Conservation (phyloP, 2,329 filamentous ascomycete genomes). For the Nigrograna mackinnonii region DNA sequence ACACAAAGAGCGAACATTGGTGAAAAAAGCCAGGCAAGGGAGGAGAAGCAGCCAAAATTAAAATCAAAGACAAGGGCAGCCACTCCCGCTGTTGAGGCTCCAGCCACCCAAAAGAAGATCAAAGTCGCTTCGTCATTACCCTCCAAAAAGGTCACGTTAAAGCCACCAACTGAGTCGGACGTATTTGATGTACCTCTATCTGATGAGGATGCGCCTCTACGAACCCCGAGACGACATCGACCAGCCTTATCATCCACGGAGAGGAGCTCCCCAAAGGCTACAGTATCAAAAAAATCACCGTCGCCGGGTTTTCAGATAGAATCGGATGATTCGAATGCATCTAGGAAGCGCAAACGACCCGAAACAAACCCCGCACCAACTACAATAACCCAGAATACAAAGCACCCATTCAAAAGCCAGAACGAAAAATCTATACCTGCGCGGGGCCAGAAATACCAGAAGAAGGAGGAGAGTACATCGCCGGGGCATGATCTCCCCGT, state of each 20-base stretch:
- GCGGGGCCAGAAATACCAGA: constrained; percentile 29
- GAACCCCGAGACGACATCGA: constrained; percentile 18
- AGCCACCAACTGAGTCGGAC: constrained; percentile 7
- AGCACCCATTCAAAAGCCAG: background rate
- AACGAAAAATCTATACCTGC: constrained; percentile 11
- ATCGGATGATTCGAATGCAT: constrained; percentile 31
- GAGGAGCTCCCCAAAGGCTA: background rate
- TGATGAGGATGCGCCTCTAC: constrained; percentile 24
- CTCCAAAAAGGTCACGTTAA: constrained; percentile 10
- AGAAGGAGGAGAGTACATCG: constrained; percentile 23
- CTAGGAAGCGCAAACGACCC: constrained; percentile 35
- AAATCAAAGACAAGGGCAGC: constrained; percentile 21
- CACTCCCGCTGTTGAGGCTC: constrained; percentile 8
- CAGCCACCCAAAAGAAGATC: constrained; percentile 5
- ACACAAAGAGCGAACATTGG: no score
- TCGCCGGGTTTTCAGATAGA: constrained; percentile 16
- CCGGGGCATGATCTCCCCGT: constrained; percentile 11
- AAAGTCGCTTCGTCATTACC: constrained; percentile 5
- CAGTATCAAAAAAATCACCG: background rate
- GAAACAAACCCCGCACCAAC: background rate
- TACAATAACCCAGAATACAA: background rate
- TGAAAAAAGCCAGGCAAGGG: constrained; percentile 1
- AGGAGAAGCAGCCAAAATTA: constrained; percentile 7
- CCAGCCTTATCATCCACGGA: constrained; percentile 8
- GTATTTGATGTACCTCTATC: constrained; percentile 19